Conservation (phyloP, 192 early-diverging fungal genomes). For the Coemansia sp. region DNA sequence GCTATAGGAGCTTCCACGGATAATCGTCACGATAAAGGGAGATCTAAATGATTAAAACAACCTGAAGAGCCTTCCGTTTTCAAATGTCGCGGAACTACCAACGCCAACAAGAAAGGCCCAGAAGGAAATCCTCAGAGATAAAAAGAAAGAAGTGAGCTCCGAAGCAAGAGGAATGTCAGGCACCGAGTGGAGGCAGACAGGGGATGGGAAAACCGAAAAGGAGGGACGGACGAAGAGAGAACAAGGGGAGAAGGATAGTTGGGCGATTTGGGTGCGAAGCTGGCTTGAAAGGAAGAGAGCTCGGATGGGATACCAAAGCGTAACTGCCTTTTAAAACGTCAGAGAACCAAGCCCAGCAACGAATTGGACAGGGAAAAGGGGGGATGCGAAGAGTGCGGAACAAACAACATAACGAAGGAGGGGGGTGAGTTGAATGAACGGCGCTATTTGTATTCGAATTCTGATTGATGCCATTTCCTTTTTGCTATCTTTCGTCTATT, state of each 20-base stretch:
- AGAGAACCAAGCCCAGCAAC: too few relatives aligned
- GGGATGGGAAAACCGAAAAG: not conserved
- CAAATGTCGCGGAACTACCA: too few relatives aligned
- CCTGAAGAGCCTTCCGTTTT: too few relatives aligned
- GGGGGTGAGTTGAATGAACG: not conserved
- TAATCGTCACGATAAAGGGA: too few relatives aligned
- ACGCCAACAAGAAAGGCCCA: too few relatives aligned
- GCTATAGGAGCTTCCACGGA: too few relatives aligned
- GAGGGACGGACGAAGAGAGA: not conserved
- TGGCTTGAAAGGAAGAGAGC: not conserved
- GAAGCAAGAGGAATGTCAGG: too few relatives aligned
- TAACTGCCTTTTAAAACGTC: not conserved
- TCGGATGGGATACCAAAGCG: not conserved
- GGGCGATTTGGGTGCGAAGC: not conserved
- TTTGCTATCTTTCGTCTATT: too few relatives aligned
- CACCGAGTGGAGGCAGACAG: too few relatives aligned
- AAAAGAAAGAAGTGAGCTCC: too few relatives aligned
- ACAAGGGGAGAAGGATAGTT: not conserved
- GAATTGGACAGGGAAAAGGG: not conserved
- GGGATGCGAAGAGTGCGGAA: slow-evolving; percentile 4
- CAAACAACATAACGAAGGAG: not conserved
- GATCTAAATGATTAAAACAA: too few relatives aligned
- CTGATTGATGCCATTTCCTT: not conserved
- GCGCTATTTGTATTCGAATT: slow-evolving; percentile 3
- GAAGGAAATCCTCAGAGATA: too few relatives aligned